These are phyloP conservation scores for Corchorus olitorius DNA, from an alignment of 345 rosid species.

Conservation along the genomic window DNA sequence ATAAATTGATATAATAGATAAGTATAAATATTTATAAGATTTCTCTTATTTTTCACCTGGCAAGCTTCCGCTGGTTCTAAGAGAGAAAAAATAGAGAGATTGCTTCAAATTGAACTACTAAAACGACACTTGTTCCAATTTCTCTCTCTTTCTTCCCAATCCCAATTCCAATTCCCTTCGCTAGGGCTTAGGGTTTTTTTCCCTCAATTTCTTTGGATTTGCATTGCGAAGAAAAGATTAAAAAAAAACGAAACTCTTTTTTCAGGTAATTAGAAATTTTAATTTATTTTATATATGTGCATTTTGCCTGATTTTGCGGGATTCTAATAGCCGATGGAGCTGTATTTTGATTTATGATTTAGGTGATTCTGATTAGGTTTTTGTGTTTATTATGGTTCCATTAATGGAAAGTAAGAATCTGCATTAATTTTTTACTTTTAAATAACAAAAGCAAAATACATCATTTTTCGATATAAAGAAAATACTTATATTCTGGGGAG, in stretches of 20 bases:
- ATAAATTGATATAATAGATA: background rate
- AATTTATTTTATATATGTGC: background rate
- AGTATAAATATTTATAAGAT: conserved; percentile 23
- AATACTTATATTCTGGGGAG: too few relatives aligned
- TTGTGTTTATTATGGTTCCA: background rate
- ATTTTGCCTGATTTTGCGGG: background rate
- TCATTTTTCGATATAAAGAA: background rate
- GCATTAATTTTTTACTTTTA: too few relatives aligned
- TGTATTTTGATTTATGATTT: background rate
- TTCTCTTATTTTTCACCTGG: background rate
- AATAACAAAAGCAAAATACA: background rate
- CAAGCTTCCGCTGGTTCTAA: conserved; percentile 27
- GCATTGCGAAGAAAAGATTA: conserved; percentile 16
- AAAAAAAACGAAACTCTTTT: background rate
- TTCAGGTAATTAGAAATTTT: conserved; percentile 26
- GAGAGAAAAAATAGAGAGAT: conserved; percentile 9
- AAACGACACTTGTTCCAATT: conserved; percentile 40
- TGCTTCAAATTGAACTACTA: conserved; percentile 23
- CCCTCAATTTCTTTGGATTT: conserved; percentile 12
- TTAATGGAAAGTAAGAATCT: background rate
- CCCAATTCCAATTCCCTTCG: conserved; percentile 24
- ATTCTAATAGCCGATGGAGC: background rate
- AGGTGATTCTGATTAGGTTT: background rate
- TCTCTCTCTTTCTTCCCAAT: conserved; percentile 12
- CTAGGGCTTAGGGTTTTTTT: conserved; percentile 42